Conservation (phyloP, 331 rosid species). For the Spiraea crenata region DNA sequence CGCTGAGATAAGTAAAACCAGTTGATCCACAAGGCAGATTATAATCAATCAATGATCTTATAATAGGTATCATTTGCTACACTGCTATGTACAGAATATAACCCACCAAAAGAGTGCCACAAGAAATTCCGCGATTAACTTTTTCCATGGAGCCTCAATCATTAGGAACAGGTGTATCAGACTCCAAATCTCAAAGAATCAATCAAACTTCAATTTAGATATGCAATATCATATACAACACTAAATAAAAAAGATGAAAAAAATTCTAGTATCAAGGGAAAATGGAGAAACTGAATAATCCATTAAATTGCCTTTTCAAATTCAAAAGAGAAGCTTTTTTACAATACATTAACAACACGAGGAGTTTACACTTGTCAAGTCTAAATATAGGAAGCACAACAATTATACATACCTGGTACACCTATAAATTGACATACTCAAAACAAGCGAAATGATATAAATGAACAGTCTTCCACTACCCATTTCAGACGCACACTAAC, state of each 20-base stretch:
- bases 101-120: background rate
- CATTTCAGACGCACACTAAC: background rate
- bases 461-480: slow-evolving; percentile 3
- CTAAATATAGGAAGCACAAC: background rate
- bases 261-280: background rate
- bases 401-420: slow-evolving; percentile 16
- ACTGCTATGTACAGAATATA: background rate
- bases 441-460: slow-evolving; percentile 12
- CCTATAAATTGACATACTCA: slow-evolving; percentile 2
- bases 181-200: background rate
- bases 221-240: background rate
- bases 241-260: background rate
- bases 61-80: background rate
- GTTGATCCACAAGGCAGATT: background rate
- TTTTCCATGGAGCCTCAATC: background rate
- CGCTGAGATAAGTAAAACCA: background rate
- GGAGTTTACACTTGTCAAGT: background rate
- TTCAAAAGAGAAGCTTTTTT: background rate
- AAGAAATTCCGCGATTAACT: background rate
- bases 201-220: background rate
- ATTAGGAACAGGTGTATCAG: background rate
- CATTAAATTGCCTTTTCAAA: background rate
- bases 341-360: slow-evolving; percentile 4
- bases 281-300: too few relatives aligned
- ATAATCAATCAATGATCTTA: too few relatives aligned